These are phyloP conservation scores for Thymus quinquecostatus DNA, from an alignment of 257 asterid genomes.

Conservation along the genomic window DNA sequence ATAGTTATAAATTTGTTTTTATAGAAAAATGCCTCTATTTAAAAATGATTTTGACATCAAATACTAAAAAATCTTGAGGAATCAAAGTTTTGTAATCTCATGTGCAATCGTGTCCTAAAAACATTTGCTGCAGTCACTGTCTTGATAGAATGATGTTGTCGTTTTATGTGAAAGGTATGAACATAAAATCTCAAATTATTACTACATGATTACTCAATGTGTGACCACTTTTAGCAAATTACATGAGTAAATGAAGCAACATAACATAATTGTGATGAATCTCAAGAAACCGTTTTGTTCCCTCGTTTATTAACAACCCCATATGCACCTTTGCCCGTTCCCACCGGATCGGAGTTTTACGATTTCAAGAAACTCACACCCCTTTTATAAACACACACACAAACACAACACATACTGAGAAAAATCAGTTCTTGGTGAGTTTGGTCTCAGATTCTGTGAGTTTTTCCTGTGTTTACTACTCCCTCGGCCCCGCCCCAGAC, in stretches of 20 bases:
- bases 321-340: slow-evolving; percentile 27
- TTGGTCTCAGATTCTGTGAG: background rate
- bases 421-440: slow-evolving; percentile 11
- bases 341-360: slow-evolving; percentile 25
- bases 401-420: no score
- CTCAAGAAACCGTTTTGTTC: slow-evolving; percentile 18
- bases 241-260: background rate
- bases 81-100: background rate
- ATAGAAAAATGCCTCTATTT: background rate
- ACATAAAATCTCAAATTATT: no score
- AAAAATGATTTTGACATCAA: background rate
- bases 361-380: slow-evolving; percentile 23
- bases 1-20: background rate
- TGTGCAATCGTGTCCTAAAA: slow-evolving; percentile 6
- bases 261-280: background rate
- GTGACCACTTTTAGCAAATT: no score
- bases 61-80: no score
- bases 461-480: background rate
- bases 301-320: slow-evolving; percentile 16
- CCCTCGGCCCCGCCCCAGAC: no score
- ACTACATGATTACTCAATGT: no score
- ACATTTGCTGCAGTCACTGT: slow-evolving; percentile 7
- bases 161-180: no score
- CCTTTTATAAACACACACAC: background rate
- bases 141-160: background rate